Base-by-base conservation (phyloP, 352 stramenopile genomes). In the Pythium monospermum region DNA sequence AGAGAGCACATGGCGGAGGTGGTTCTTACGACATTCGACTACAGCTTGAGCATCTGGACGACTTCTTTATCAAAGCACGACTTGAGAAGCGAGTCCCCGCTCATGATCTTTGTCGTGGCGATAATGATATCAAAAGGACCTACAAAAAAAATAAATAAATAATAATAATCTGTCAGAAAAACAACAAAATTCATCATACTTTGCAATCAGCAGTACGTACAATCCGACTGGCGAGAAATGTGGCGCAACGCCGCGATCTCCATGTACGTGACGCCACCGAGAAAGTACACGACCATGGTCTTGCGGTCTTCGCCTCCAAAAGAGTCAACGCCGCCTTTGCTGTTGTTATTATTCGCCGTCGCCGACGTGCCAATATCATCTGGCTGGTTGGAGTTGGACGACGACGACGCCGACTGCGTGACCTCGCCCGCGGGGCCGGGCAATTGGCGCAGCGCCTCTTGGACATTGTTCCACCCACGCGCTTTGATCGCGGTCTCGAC, bases 191-290 rank as follows among this genome's bases (percentile, higher is more conserved):
- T n/a, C 41, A 37, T 36, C 3, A 52, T 15, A 96, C 61, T 67
- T n/a, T n/a, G n/a, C n/a, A n/a, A n/a, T n/a, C n/a, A n/a, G n/a
- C n/a, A n/a, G n/a, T n/a, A n/a, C n/a, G n/a, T 88, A 89, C 96
- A 98, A 6, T 88, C 82, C 12, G 84, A 75, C 32, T 96, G 79
- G 50, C 85, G 86, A 15, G 89, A 97, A 27, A 99, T 72, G 69
- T 97, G 97, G 25, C 96, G 86, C 33, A 99, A 68, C 16, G 94
- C 93, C 16, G 96, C 94, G 53, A 98, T 96, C 67, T 99, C 96
- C 87, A 98, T 98, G 66, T 91, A 98, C 18, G 94, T 98, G 13
- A 99, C 86, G 25, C 96, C 96, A 35, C 96, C 96, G 15, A 98
- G 54, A 68, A 96, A 98, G 68, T 97, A 97, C 18, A 99, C 89